A percentile compares a stretch with the other conserved stretches of the same genome.
Conservation (phyloP, 2,329 filamentous ascomycete genomes). For the Aspergillus calidoustus region DNA sequence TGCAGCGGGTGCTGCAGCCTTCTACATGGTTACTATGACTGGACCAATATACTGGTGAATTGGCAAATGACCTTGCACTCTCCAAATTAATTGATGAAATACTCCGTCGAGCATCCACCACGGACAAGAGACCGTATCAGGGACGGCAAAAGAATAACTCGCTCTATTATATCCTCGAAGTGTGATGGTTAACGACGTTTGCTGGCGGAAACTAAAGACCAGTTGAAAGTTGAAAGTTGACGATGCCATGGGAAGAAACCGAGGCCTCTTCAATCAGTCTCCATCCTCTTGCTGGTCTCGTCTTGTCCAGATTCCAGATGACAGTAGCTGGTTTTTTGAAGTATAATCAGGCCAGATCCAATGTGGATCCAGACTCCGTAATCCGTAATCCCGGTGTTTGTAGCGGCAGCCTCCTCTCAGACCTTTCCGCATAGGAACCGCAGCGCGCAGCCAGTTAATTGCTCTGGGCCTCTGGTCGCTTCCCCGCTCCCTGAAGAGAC, state of each 20-base stretch:
- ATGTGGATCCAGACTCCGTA: background rate
- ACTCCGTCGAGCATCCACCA: conserved; percentile 18
- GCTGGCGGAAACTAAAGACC: background rate
- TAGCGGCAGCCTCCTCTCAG: background rate
- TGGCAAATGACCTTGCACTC: background rate
- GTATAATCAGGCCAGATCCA: background rate
- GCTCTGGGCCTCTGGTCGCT: background rate
- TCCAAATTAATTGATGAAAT: background rate
- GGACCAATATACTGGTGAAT: background rate
- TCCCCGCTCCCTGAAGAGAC: background rate
- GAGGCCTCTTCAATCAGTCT: background rate
- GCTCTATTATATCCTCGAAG: background rate
- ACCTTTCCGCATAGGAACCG: background rate
- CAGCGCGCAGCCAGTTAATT: background rate
- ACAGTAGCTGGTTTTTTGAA: background rate
- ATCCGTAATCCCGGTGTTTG: conserved; percentile 2
- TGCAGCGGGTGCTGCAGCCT: background rate
- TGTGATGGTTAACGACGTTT: background rate
- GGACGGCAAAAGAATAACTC: conserved; percentile 4
- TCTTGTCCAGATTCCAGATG: background rate
- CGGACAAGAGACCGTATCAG: conserved; percentile 15
- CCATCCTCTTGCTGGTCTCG: background rate
- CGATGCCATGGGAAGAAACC: background rate
- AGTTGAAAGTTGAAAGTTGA: background rate
- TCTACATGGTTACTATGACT: background rate